These are phyloP conservation scores for Lactifluus hygrophoroides DNA, from an alignment of 768 basidiomycete species.

Conservation along the genomic window DNA sequence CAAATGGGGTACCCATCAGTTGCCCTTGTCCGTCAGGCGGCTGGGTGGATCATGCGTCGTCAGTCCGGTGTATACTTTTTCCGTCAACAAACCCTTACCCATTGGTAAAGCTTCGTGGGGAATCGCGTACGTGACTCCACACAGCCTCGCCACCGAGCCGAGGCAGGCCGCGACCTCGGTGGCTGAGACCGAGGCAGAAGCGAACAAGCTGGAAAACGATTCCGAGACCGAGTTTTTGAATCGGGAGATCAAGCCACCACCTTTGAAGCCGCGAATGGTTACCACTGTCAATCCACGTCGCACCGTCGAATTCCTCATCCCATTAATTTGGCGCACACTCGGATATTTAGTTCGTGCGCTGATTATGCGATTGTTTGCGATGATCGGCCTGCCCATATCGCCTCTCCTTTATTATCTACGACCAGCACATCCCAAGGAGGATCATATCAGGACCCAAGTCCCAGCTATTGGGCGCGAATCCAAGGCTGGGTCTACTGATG, in stretches of 20 bases:
- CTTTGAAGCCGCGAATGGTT: not conserved
- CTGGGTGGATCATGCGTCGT: conserved; percentile 27
- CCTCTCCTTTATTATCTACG: not conserved
- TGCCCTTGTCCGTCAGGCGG: conserved; percentile 24
- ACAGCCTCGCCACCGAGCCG: conserved; percentile 20
- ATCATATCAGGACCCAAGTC: not conserved
- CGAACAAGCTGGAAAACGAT: conserved; percentile 9
- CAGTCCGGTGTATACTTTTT: conserved; percentile 25
- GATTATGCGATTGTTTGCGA: conserved; percentile 13
- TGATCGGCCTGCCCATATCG: conserved; percentile 3
- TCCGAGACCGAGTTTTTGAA: conserved; percentile 11
- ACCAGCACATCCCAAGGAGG: not conserved
- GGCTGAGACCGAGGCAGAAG: not conserved
- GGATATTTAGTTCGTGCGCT: conserved; percentile 11
- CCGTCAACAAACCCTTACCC: conserved; percentile 6
- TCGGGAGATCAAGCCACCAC: conserved; percentile 9
- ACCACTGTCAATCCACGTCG: conserved; percentile 7
- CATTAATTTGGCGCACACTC: conserved; percentile 15
- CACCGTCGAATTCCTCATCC: conserved; percentile 9
- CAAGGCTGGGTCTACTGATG: not conserved
- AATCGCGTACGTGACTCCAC: conserved; percentile 30
- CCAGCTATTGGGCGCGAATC: not conserved
- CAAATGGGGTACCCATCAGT: conserved; percentile 11
- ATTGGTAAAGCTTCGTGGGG: conserved; percentile 24
- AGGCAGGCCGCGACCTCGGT: not conserved